phyloP scores from a whole-genome alignment of 768 basidiomycete species.

The Lactarius sp. region DNA sequence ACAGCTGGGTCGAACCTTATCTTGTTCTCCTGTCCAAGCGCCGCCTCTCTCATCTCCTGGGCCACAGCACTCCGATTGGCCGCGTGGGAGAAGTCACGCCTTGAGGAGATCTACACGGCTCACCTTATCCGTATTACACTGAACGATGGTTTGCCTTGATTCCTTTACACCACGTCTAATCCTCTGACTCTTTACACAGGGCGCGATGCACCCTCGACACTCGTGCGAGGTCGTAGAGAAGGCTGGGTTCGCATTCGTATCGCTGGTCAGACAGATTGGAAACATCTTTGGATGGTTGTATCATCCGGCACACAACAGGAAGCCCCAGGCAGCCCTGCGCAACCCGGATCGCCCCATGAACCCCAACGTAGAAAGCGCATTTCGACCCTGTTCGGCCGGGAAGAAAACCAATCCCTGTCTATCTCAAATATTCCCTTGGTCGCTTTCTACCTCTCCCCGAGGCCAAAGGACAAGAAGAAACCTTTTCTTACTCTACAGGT shows the following conservation, averaged over 20 bases:
- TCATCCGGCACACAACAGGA: constrained; percentile 39
- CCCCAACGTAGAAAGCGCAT: constrained; percentile 48
- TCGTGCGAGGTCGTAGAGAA: constrained; percentile 72
- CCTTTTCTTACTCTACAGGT: constrained; percentile 62
- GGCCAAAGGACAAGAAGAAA: constrained; percentile 70
- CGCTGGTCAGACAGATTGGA: constrained; percentile 98
- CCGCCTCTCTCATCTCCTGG: constrained; percentile 76
- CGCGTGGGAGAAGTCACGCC: constrained; percentile 90
- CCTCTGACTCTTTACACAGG: constrained; percentile 29
- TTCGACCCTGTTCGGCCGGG: constrained; percentile 60
- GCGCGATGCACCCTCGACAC: constrained; percentile 53
- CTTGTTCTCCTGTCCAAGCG: constrained; percentile 79
- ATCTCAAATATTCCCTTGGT: constrained; percentile 38
- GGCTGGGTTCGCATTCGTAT: constrained; percentile 89
- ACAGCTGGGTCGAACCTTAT: constrained; percentile 90
- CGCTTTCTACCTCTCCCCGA: constrained; percentile 56
- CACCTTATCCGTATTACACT: constrained; percentile 83
- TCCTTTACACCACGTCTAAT: neutral
- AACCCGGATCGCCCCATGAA: constrained; percentile 27
- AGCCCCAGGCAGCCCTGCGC: constrained; percentile 28
- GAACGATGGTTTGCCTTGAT: constrained; percentile 37
- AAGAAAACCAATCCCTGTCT: constrained; percentile 33
- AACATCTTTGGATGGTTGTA: constrained; percentile 81
- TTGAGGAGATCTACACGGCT: constrained; percentile 97
- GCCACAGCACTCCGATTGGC: constrained; percentile 84